Evolutionary conservation across 2,329 filamentous ascomycete species (phyloP), one percentile per base, ranked within the genome.

Genomic region (Magnaporthiopsis rhizophila): DNA sequence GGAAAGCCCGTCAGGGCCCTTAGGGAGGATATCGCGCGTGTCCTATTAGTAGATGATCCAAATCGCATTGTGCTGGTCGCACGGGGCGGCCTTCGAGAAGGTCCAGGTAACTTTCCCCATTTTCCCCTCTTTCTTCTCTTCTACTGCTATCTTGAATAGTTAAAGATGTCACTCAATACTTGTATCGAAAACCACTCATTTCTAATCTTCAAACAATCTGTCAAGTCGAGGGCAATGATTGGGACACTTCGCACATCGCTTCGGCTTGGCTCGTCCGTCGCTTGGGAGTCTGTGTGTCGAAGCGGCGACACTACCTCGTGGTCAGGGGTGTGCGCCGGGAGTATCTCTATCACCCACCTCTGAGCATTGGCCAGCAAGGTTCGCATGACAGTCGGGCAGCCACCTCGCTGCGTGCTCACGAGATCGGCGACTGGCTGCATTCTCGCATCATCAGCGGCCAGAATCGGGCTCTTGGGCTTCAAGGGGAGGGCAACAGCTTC

Each of bases 231-330:
- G 76, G 76, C 15, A 69, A 72, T 30, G 68, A 67, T 61, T 78
- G 76, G 76, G 69, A 72, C 50, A 65, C 69, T 3, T 65, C 67
- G 12, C 71, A 70, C 30, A 64, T 74, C 53, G 62, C 64, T 28
- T 45, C 38, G 38, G 60, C 62, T 11, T 76, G 74, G 75, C 68
- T 75, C 21, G 76, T 72, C 61, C 71, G 71, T 2, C 69, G 71
- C 65, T 64, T 78, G n/a, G 61, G 65, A 11, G 67, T 76, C 34
- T 66, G 71, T 56, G 30, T 76, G 24, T 65, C 64, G 18, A 67
- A 66, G 0, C 34, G 58, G 15, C 59, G 65, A 2, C 63, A 67
- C 4, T 75, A 72, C 36, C 66, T 75, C 36, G 63, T 75, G 11
- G 61, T 76, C 18, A 68, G 64, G 12, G 73, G 73, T 2, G 66